phyloP scores from a whole-genome alignment of 202 grass and related monocot species.

The Zoysia matrella region DNA sequence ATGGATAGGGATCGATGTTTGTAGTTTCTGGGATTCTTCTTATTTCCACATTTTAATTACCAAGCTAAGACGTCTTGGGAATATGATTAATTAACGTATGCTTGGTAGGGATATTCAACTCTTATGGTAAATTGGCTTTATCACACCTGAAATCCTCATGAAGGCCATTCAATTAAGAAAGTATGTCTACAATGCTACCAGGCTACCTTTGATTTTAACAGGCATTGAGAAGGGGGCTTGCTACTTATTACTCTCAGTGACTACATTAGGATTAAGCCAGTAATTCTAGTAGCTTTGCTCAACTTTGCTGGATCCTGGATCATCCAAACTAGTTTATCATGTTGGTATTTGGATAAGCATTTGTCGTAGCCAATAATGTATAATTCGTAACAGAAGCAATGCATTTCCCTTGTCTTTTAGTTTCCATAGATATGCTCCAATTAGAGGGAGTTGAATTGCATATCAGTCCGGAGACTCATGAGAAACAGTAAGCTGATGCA shows the following conservation, averaged over 20 bases:
- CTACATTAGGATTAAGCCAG: background rate
- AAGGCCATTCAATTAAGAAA: background rate
- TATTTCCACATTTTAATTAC: background rate
- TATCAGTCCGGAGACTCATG: background rate
- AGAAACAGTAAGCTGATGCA: background rate
- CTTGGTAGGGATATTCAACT: background rate
- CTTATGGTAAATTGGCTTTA: background rate
- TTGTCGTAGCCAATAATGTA: background rate
- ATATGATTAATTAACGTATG: background rate
- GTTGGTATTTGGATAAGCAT: background rate
- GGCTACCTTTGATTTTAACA: background rate
- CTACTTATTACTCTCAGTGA: background rate
- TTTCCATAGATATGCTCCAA: background rate
- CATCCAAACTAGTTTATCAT: conserved; percentile 4
- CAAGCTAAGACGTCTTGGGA: no score
- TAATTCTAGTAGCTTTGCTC: background rate
- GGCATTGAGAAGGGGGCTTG: background rate
- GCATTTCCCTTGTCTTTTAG: background rate
- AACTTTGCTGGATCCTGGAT: conserved; percentile 26
- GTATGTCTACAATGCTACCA: no score
- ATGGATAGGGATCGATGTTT: conserved; percentile 27
- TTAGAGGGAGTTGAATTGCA: conserved; percentile 5
- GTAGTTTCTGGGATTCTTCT: conserved; percentile 9
- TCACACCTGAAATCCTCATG: background rate
- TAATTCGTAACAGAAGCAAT: background rate